Conservation (phyloP, 2,329 filamentous ascomycete genomes). For the Karstenula rhodostoma region DNA sequence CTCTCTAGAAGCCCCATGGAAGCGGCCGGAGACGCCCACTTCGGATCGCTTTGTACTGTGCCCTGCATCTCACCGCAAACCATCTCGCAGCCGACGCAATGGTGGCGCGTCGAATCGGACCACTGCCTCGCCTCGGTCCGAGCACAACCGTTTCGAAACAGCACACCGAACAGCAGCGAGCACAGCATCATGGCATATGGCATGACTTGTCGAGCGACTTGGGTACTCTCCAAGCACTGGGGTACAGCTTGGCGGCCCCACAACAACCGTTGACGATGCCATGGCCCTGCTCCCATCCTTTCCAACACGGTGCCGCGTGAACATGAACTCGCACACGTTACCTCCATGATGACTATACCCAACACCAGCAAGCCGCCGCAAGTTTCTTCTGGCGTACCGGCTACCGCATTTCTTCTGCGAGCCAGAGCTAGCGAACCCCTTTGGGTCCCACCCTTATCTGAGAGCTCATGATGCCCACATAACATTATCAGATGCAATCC, state of each 20-base stretch:
- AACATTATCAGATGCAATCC: neutral
- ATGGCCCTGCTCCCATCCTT: neutral
- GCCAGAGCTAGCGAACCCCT: neutral
- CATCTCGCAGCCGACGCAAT: neutral
- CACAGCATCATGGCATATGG: neutral
- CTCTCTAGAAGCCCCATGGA: neutral
- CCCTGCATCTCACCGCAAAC: neutral
- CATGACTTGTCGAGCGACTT: neutral
- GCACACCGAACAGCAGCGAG: neutral
- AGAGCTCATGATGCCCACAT: constrained; percentile 1
- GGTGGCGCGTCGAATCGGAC: constrained; percentile 10
- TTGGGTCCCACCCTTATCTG: constrained; percentile 12
- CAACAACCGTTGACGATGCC: neutral
- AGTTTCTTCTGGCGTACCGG: constrained; percentile 11
- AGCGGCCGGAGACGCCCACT: neutral
- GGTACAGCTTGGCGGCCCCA: constrained; percentile 12
- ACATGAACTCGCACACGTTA: no score
- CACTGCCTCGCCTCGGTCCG: constrained; percentile 4
- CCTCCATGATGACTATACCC: no score
- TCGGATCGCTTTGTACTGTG: no score
- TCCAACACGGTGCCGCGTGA: neutral
- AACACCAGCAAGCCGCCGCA: neutral
- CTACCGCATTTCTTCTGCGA: neutral
- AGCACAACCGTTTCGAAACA: constrained; percentile 11
- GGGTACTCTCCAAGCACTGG: constrained; percentile 7